Base-by-base conservation (phyloP, 1,139 yeast genomes). In the Meyerozyma sp. region DNA sequence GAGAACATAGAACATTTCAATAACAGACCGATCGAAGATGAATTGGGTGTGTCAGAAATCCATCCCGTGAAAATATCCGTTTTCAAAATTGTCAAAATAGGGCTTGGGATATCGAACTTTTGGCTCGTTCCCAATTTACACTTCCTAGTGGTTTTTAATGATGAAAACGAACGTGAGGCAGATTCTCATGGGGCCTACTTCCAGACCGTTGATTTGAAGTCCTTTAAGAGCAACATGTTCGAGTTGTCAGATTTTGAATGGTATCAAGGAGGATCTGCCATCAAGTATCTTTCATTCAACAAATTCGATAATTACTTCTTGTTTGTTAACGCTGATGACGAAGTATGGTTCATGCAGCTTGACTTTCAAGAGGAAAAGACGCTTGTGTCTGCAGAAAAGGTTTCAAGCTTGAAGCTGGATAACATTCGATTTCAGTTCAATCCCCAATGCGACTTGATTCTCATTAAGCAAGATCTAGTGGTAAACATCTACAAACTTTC, bases 51-150 rank as follows among this genome's bases (percentile, higher is more conserved):
- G 40, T 56, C 52, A 23, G 47, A 53, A 8, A 54, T 70, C 14
- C 68, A 62, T 23, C 56, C 51, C 23, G 66, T 62, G 2, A 66
- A 63, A 43, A 42, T 70, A 5, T 53, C 66, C 1, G 54, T 72
- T 1, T 60, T 53, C 46, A 70, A 67, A 44, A 56, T 69, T 13
- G 54, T 72, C 40, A 70, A 70, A 49, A 59, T 71, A 30, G 64
- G 66, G 11, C 61, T 65, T 30, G 70, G 70, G 0, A 54, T 68
- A 23, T 51, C 55, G 8, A 50, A 61, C 9, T 67, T 56, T 45
- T 72, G 76, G 76, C 49, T 71, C 36, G 65, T 68, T 45, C 60
- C 65, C 26, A 68, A 70, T 48, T 68, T 75, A 32, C 75, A 70
- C 48, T 66, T 63, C 46, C 49, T 73, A 36, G 55, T 68, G 27